Conservation (phyloP, 345 rosid species). For the Gossypium sturtianum region DNA sequence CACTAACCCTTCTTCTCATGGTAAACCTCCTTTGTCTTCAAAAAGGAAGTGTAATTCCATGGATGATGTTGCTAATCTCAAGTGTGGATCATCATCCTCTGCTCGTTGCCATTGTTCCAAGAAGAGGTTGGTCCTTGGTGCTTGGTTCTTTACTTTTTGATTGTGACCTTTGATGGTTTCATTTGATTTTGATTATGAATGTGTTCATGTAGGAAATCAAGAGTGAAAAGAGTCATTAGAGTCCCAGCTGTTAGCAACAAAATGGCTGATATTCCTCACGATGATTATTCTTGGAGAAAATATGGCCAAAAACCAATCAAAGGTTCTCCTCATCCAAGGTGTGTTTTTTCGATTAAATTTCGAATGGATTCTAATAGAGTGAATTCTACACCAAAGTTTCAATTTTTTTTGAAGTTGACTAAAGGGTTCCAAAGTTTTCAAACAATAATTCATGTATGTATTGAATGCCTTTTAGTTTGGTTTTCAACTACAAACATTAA, state of each 20-base stretch:
- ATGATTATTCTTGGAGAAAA: conserved; percentile 89
- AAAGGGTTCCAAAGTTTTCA: background rate
- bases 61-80: conserved; percentile 46
- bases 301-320: conserved; percentile 60
- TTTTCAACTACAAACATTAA: background rate
- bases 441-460: background rate
- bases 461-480: background rate
- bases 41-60: conserved; percentile 72
- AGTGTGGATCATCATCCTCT: conserved; percentile 52
- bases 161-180: background rate
- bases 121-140: conserved; percentile 49
- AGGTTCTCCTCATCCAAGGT: conserved; percentile 80
- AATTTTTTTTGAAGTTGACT: conserved; percentile 16
- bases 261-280: conserved; percentile 87
- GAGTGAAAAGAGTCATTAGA: conserved; percentile 57
- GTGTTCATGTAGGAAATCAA: conserved; percentile 49
- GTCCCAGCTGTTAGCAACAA: conserved; percentile 77
- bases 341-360: background rate
- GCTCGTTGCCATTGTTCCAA: conserved; percentile 89
- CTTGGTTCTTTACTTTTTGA: background rate
- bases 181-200: background rate
- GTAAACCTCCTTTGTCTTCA: conserved; percentile 60
- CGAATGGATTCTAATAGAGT: too few relatives aligned
- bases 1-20: conserved; percentile 49
- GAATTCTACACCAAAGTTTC: too few relatives aligned